Evolutionary conservation across 202 grass and related monocot genomes (phyloP), one percentile per base, ranked within the genome.

Genomic region (Eragrostis tef): DNA sequence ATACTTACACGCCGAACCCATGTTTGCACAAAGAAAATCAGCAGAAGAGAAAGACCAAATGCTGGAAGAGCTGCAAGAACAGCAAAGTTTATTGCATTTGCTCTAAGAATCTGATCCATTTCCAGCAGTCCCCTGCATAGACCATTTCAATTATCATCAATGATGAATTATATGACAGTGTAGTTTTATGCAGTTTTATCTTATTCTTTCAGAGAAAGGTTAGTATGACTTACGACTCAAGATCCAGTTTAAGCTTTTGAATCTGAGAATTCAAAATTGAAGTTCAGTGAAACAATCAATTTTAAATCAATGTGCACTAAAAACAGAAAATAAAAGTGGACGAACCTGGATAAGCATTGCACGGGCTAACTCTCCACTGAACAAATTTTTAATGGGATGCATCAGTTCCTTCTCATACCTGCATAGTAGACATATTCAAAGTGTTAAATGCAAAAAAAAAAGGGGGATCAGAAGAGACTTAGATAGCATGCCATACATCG

Each of bases 311-410:
- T 85, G 44, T 46, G 74, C 66, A 22, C 11, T 6, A 52, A 70
- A 76, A 46, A 74, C 0, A 57, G 57, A 27, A 27, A 79, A 39
- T 26, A 81, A 20, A 19, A 71, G 43, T 48, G 61, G 67, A 66
- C 50, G 7, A 87, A 98, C 95, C 95, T 98, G 90, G 86, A 98
- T 98, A 94, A 98, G 95, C 87, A 98, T 94, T 17, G 88, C 90
- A 86, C 87, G 82, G 87, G 85, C 95, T 88, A 98, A 64, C 89
- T 94, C 90, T 88, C 95, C 95, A 64, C 76, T 83, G 7, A 93
- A 75, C 44, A 98, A 49, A 76, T 93, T 94, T 71, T 80, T 47
- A 82, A 98, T 83, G 64, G 95, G 95, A 71, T 98, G 88, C 67
- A 86, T 78, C 47, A 89, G 58, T 86, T 98, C 95, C 65, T 88